Evolutionary conservation across 331 rosid genomes (phyloP).

Genomic region (Pyracantha coccinea): DNA sequence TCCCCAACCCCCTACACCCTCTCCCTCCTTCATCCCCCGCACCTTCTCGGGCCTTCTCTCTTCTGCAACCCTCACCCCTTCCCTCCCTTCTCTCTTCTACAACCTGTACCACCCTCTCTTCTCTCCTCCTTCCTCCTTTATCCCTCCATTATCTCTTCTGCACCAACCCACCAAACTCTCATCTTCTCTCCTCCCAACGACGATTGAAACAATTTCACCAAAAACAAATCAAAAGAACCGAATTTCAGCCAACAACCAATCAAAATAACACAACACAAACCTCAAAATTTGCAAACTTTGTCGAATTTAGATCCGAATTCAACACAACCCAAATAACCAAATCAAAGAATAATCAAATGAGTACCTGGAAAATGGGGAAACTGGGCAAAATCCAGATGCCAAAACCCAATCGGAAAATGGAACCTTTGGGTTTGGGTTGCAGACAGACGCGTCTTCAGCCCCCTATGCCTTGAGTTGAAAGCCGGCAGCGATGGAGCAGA

Average conservation of each 20-base stretch:
- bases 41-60: no score
- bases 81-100: no score
- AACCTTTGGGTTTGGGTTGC: background rate
- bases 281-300: background rate
- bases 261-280: background rate
- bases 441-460: background rate
- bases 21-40: no score
- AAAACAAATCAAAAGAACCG: background rate
- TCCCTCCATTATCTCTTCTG: no score
- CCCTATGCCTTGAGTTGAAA: background rate
- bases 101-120: no score
- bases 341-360: slow-evolving; percentile 10
- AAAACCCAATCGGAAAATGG: slow-evolving; percentile 16
- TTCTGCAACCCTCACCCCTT: no score
- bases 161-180: no score
- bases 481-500: slow-evolving; percentile 20
- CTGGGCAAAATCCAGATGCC: background rate
- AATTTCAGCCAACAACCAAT: background rate
- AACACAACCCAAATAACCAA: background rate
- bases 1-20: no score
- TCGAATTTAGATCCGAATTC: slow-evolving; percentile 27
- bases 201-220: background rate
- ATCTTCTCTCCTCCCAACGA: no score
- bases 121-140: no score
- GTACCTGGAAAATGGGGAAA: slow-evolving; percentile 32